Evolutionary conservation across 2,329 filamentous ascomycete species (phyloP), one percentile per base, ranked within the genome.

Genomic region (Neonectria coccinea): DNA sequence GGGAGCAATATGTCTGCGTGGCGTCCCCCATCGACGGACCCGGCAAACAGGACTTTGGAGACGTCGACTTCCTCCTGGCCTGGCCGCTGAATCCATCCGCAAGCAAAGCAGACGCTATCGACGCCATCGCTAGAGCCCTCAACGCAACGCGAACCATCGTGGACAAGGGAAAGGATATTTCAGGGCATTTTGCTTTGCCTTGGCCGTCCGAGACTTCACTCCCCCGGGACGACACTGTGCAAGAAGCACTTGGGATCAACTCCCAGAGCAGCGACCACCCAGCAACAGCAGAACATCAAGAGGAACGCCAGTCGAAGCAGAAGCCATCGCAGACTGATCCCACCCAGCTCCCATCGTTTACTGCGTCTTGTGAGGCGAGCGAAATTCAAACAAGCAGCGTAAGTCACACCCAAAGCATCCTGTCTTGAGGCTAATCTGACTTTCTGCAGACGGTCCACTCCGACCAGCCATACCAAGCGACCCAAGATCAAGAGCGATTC

Each of bases 51-150:
- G 86, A 89, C 69, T 85, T 88, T 72, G 93, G 92, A 20, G 93
- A 96, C 68, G 80, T 97, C 41, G 92, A 96, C 77, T 82, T 94
- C 63, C 77, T 93, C 1, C 84, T 92, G 1, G 79, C 81, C 0
- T 74, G 75, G 33, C 77, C 79, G 16, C 74, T 68, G 18, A 27
- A 61, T 5, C 44, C 66, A 1, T 42, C 18, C 48, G 10, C 29
- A 7, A 45, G 36, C 65, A 65, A 64, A 20, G 44, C 60, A 2
- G 55, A 72, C 20, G 68, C 71, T 1, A 72, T 89, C 9, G 76
- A 76, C 2, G 62, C 65, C 4, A 71, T 79, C 14, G 59, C 57
- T 2, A 14, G 51, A 2, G 57, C 51, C 18, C 41, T 65, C 36
- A 11, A 45, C n/a, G 56, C 90, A 0, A 74, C 78, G 7, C 75